These are phyloP conservation scores for Paramecium biaurelia DNA, from an alignment of 73 alveolate species.

Conservation along the genomic window DNA sequence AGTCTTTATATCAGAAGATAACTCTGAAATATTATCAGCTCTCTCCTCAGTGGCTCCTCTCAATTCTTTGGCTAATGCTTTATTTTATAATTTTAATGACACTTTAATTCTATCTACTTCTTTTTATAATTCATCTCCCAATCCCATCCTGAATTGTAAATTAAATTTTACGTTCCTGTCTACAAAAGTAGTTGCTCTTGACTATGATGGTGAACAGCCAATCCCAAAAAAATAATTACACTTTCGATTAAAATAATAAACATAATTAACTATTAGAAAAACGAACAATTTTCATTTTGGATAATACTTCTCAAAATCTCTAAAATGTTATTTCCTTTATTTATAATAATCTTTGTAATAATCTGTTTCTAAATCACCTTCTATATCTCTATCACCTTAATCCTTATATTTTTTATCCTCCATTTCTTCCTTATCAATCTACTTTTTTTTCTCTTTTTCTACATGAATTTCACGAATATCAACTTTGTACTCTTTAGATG, in stretches of 20 bases:
- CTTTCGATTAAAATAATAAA: neutral
- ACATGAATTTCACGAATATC: neutral
- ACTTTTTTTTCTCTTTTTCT: neutral
- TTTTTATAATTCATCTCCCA: neutral
- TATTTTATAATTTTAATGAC: neutral
- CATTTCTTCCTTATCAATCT: neutral
- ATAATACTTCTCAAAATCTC: neutral
- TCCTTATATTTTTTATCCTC: slow-evolving; percentile 27
- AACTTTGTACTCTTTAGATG: neutral
- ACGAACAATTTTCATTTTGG: neutral
- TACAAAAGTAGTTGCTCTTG: neutral
- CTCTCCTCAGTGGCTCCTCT: neutral
- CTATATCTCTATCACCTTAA: neutral
- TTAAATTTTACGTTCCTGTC: neutral
- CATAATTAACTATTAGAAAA: neutral
- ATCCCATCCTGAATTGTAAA: slow-evolving; percentile 13
- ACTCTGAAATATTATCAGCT: neutral
- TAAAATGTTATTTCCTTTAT: neutral
- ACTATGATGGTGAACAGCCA: neutral
- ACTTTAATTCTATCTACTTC: slow-evolving; percentile 12
- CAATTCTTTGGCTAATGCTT: neutral
- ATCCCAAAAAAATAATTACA: neutral
- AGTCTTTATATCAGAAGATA: neutral
- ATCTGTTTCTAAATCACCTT: neutral
- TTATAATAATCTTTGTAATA: neutral